These are phyloP conservation scores for Diaporthe caulivora DNA, from an alignment of 2,329 filamentous ascomycete genomes.

Conservation along the genomic window DNA sequence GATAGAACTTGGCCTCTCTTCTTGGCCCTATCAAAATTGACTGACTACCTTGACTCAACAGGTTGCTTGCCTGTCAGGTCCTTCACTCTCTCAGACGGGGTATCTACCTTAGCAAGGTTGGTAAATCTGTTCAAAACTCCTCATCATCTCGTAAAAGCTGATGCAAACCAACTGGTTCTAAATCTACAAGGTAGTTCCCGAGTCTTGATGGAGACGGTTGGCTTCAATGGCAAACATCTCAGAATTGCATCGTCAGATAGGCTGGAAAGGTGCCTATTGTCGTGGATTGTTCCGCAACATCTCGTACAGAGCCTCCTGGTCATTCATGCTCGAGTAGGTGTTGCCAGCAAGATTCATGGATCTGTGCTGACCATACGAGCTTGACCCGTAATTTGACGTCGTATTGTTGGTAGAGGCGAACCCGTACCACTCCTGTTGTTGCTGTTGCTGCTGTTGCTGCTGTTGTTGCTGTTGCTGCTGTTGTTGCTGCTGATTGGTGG, in stretches of 20 bases:
- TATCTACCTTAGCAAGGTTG: not conserved
- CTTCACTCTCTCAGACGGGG: not conserved
- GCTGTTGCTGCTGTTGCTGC: slow-evolving; percentile 38
- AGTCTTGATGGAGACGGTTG: not conserved
- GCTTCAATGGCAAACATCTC: not conserved
- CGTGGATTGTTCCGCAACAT: slow-evolving; percentile 40
- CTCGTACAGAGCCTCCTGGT: slow-evolving; percentile 45
- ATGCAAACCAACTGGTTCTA: not conserved
- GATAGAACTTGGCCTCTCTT: not conserved
- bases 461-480: slow-evolving; percentile 39
- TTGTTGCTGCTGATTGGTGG: slow-evolving; percentile 46
- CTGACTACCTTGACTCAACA: not conserved
- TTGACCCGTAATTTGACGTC: slow-evolving; percentile 42
- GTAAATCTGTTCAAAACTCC: not conserved
- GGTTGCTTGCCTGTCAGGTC: not conserved
- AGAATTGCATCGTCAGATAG: not conserved
- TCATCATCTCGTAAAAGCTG: not conserved
- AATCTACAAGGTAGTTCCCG: not conserved
- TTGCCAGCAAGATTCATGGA: slow-evolving; percentile 45
- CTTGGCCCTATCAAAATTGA: not conserved
- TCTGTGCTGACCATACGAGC: slow-evolving; percentile 42
- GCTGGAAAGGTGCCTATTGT: slow-evolving; percentile 14
- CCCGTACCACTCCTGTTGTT: slow-evolving; percentile 52
- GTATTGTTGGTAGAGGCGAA: slow-evolving; percentile 45
- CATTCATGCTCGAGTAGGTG: slow-evolving; percentile 45